Conservation (phyloP, 495 filamentous ascomycete species). For the Aspergillus carlsbadensis region DNA sequence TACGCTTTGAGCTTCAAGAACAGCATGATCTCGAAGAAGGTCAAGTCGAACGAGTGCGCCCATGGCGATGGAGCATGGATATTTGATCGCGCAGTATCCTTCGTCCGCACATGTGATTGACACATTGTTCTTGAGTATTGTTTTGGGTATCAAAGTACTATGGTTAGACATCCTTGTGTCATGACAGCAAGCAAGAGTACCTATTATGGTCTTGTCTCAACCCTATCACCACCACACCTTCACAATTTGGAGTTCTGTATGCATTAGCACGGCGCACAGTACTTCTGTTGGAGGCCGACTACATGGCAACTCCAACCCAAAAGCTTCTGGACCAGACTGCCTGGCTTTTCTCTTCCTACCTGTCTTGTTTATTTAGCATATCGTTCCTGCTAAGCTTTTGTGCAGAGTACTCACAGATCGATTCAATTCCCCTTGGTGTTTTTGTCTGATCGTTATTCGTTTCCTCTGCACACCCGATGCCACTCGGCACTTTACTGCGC, state of each 20-base stretch:
- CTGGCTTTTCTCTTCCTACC: neutral
- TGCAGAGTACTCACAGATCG: neutral
- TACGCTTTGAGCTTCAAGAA: constrained; percentile 46
- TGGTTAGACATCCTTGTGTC: constrained; percentile 9
- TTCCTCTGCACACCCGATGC: neutral
- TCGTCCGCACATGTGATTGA: neutral
- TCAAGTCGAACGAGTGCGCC: constrained; percentile 40
- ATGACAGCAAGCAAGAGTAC: neutral
- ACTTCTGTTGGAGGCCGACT: neutral
- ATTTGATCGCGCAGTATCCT: constrained; percentile 26
- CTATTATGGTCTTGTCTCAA: neutral
- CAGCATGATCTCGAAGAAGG: constrained; percentile 33
- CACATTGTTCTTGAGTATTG: neutral
- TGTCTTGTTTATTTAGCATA: neutral
- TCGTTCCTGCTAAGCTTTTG: neutral
- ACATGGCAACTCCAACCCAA: neutral
- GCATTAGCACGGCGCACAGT: neutral
- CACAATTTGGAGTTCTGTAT: neutral
- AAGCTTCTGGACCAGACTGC: neutral
- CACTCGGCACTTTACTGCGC: neutral
- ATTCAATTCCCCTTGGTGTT: neutral
- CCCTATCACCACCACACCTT: neutral
- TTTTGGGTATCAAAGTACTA: constrained; percentile 5
- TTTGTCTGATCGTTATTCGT: neutral
- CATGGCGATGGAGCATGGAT: constrained; percentile 52